Percentiles rank a stretch among this genome's conserved stretches.
Evolutionary conservation across 495 filamentous ascomycete species (phyloP).

Genomic region (Aspergillus saccharolyticus): DNA sequence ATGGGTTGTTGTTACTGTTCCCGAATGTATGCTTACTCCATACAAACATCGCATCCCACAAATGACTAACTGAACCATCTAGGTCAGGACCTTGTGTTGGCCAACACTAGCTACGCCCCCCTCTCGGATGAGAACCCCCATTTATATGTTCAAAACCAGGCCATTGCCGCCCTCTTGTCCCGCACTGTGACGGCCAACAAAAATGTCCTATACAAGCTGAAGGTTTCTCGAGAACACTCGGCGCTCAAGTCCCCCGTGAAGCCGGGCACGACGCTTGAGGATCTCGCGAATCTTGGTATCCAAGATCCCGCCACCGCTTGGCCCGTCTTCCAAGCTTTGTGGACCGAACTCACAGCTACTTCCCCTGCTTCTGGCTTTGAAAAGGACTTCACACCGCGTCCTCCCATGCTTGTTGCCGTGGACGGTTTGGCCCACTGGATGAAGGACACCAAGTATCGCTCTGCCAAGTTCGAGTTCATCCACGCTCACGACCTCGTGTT

Average conservation of each 20-base stretch:
- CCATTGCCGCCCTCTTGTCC: constrained; percentile 64
- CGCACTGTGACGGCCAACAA: constrained; percentile 69
- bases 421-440: constrained; percentile 81
- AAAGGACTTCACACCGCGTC: constrained; percentile 48
- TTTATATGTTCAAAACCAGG: constrained; percentile 72
- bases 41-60: constrained; percentile 1
- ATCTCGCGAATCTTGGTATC: constrained; percentile 63
- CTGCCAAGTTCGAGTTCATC: constrained; percentile 60
- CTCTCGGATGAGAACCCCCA: constrained; percentile 53
- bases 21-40: constrained; percentile 63
- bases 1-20: constrained; percentile 85
- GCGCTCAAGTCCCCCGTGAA: constrained; percentile 48
- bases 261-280: constrained; percentile 57
- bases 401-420: constrained; percentile 71
- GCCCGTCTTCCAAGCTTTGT: constrained; percentile 76
- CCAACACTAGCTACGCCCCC: constrained; percentile 70
- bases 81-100: constrained; percentile 80
- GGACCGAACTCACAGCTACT: constrained; percentile 67
- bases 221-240: constrained; percentile 57
- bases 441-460: constrained; percentile 67
- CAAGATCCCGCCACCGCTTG: constrained; percentile 71
- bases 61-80: constrained; percentile 11
- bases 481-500: constrained; percentile 84
- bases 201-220: constrained; percentile 53
- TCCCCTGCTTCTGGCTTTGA: constrained; percentile 38